These are phyloP conservation scores for Candida montana DNA, from an alignment of 805 yeast genomes.

Conservation along the genomic window DNA sequence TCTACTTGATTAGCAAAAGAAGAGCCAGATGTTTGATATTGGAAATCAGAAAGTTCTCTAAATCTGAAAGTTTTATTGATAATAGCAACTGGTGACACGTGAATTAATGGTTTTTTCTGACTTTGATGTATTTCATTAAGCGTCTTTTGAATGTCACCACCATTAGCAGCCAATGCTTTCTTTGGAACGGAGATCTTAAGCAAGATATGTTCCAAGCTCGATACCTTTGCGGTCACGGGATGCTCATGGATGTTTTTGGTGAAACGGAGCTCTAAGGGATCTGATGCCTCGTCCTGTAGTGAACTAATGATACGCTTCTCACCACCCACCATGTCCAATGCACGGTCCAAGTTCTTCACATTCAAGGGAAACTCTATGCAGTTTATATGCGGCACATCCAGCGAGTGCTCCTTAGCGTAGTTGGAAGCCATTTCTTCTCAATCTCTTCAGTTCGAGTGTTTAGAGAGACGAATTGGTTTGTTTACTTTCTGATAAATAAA, in stretches of 20 bases:
- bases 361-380: conserved; percentile 76
- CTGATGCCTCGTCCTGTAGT: conserved; percentile 24
- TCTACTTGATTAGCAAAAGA: conserved; percentile 38
- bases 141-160: conserved; percentile 40
- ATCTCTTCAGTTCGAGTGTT: neutral
- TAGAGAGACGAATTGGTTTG: neutral
- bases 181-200: conserved; percentile 59
- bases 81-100: conserved; percentile 58
- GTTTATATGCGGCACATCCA: conserved; percentile 70
- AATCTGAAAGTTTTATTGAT: conserved; percentile 68
- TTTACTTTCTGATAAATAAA: neutral
- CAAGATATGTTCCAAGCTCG: conserved; percentile 50
- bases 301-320: conserved; percentile 29
- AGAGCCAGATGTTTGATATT: conserved; percentile 57
- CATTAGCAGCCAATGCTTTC: conserved; percentile 36
- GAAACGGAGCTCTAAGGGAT: conserved; percentile 36
- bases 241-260: conserved; percentile 43
- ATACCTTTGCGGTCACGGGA: conserved; percentile 53
- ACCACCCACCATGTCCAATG: conserved; percentile 71
- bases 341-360: conserved; percentile 57
- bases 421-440: conserved; percentile 17
- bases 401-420: conserved; percentile 48
- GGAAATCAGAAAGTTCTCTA: conserved; percentile 86
- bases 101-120: conserved; percentile 31
- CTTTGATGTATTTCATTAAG: conserved; percentile 26